Conservation (phyloP, 129 eudicot genomes). For the Rutidosis leptorrhynchoides region DNA sequence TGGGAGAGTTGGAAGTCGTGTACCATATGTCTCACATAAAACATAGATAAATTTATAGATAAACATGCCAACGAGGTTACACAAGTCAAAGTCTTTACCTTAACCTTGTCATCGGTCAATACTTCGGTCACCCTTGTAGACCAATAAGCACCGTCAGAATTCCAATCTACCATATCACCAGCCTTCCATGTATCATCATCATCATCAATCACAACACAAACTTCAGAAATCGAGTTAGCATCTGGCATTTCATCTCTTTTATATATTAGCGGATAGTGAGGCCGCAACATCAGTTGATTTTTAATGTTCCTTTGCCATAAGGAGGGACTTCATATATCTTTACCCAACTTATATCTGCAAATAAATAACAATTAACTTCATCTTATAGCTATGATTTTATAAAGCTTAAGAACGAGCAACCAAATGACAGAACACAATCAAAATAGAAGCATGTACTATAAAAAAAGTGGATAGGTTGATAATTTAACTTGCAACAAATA, state of each 20-base stretch:
- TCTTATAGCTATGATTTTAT: not conserved
- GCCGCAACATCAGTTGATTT: slow-evolving; percentile 53
- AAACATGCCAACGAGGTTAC: not conserved
- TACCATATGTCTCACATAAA: not conserved
- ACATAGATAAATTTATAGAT: not conserved
- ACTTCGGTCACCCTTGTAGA: slow-evolving; percentile 46
- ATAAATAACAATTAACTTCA: no score
- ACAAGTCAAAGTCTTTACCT: slow-evolving; percentile 40
- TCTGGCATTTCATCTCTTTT: slow-evolving; percentile 30
- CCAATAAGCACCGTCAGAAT: slow-evolving; percentile 44
- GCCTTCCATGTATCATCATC: slow-evolving; percentile 50
- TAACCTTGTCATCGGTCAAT: slow-evolving; percentile 38
- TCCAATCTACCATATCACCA: slow-evolving; percentile 68
- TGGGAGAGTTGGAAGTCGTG: not conserved
- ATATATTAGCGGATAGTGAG: slow-evolving; percentile 45
- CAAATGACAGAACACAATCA: not conserved
- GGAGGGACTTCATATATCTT: no score
- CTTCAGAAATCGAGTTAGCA: slow-evolving; percentile 35
- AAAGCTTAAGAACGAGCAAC: not conserved
- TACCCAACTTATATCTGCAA: no score
- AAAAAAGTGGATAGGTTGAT: not conserved
- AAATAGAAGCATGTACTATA: not conserved
- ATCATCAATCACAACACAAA: no score
- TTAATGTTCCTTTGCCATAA: slow-evolving; percentile 17
- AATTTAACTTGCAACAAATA: no score